phyloP scores from a whole-genome alignment of 352 stramenopile species.

The Phytophthora tubulina region DNA sequence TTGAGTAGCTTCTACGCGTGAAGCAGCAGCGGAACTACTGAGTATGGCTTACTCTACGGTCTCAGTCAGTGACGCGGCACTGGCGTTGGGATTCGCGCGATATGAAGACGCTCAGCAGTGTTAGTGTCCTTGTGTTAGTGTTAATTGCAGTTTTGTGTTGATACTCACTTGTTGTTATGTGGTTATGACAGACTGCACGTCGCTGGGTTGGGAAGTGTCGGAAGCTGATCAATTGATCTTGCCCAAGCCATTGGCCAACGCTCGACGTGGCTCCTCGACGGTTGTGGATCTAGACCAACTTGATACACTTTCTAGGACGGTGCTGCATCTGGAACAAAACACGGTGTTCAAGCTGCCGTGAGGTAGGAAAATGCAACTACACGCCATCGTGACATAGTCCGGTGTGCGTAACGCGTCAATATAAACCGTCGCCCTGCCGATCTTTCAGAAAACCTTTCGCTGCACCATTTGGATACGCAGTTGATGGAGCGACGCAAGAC shows the following conservation, averaged over 20 bases:
- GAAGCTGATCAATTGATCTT: slow-evolving; percentile 47
- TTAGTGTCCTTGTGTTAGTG: slow-evolving; percentile 33
- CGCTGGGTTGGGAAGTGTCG: slow-evolving; percentile 59
- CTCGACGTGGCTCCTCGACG: slow-evolving; percentile 26
- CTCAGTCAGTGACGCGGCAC: slow-evolving; percentile 48
- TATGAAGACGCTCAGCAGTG: slow-evolving; percentile 55
- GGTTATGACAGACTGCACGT: slow-evolving; percentile 54
- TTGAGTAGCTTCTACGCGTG: slow-evolving; percentile 59
- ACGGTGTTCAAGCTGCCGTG: slow-evolving; percentile 68
- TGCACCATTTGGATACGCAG: slow-evolving; percentile 13
- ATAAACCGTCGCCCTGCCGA: slow-evolving; percentile 29
- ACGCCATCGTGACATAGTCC: neutral
- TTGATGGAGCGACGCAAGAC: slow-evolving; percentile 37
- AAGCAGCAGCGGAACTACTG: slow-evolving; percentile 59
- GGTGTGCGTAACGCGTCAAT: slow-evolving; percentile 18
- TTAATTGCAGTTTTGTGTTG: neutral
- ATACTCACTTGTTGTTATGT: slow-evolving; percentile 5
- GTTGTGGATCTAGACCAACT: slow-evolving; percentile 63
- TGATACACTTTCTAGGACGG: slow-evolving; percentile 69
- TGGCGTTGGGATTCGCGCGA: slow-evolving; percentile 63
- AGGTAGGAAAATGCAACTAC: slow-evolving; percentile 12
- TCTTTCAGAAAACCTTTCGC: slow-evolving; percentile 39
- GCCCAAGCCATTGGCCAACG: slow-evolving; percentile 52
- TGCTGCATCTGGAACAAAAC: slow-evolving; percentile 81
- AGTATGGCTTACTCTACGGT: slow-evolving; percentile 75